phyloP scores from a whole-genome alignment of 345 rosid genomes.

The Eucalyptus melliodora region DNA sequence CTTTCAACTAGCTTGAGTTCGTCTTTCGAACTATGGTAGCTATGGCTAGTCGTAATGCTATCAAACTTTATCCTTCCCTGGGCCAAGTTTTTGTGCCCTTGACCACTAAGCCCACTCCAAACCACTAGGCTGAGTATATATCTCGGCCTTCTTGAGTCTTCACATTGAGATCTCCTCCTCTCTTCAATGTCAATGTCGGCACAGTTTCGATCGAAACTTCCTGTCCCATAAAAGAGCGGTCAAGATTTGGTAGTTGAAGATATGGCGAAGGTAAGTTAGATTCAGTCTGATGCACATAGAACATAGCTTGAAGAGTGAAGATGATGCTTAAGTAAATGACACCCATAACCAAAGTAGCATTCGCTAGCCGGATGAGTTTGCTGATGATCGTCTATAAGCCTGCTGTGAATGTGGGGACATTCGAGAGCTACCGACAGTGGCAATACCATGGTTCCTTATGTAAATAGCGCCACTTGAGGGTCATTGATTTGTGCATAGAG shows the following conservation, averaged over 20 bases:
- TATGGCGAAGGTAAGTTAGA: background rate
- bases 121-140: background rate
- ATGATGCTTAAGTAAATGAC: too few relatives aligned
- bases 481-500: background rate
- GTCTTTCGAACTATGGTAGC: background rate
- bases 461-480: too few relatives aligned
- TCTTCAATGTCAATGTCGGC: background rate
- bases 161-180: background rate
- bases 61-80: background rate
- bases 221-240: background rate
- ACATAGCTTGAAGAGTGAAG: background rate
- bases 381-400: background rate
- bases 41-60: background rate
- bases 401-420: background rate
- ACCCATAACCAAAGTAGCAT: background rate
- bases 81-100: background rate
- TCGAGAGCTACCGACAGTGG: background rate
- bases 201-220: too few relatives aligned
- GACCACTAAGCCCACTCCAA: background rate
- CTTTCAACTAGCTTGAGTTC: background rate
- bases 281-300: background rate
- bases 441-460: background rate
- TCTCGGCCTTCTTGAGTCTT: background rate
- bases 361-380: fast-evolving
- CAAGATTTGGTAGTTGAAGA: background rate